Conservation (phyloP, 2,329 filamentous ascomycete genomes). For the Huntiella decipiens region DNA sequence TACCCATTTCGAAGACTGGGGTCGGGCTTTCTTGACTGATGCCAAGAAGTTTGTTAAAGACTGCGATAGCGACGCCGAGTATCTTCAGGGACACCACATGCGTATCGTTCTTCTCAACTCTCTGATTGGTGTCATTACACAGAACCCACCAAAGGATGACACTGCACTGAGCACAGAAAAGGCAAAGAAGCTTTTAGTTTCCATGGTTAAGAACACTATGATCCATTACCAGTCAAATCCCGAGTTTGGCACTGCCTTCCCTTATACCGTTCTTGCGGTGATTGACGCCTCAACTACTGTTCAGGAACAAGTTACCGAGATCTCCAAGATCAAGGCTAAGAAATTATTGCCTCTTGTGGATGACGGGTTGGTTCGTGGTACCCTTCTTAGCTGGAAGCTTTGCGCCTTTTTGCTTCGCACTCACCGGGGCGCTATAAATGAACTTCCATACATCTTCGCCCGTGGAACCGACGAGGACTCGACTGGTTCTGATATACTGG, state of each 20-base stretch:
- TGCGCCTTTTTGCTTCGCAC: conserved; percentile 22
- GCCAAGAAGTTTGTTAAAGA: conserved; percentile 14
- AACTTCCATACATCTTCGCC: conserved; percentile 1
- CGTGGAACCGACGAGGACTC: background rate
- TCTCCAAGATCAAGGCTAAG: conserved; percentile 14
- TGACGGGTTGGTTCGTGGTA: conserved; percentile 19
- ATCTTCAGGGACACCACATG: conserved; percentile 14
- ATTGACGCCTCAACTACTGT: conserved; percentile 10
- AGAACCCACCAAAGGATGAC: conserved; percentile 14
- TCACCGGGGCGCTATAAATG: conserved; percentile 6
- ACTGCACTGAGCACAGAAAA: conserved; percentile 14
- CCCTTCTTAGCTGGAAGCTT: conserved; percentile 27
- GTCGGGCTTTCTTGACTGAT: conserved; percentile 21
- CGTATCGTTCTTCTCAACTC: conserved; percentile 21
- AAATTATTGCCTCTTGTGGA: conserved; percentile 21
- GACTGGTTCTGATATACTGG: conserved; percentile 3
- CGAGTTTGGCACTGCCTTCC: background rate
- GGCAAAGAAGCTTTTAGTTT: conserved; percentile 8
- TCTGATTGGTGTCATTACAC: conserved; percentile 16
- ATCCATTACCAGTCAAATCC: conserved; percentile 9
- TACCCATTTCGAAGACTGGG: conserved; percentile 24
- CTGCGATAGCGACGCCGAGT: conserved; percentile 9
- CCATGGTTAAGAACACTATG: conserved; percentile 7
- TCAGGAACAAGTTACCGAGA: conserved; percentile 3
- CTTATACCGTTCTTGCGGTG: conserved; percentile 11